Conservation (phyloP, 495 filamentous ascomycete species). For the Aspergillus nanangensis region DNA sequence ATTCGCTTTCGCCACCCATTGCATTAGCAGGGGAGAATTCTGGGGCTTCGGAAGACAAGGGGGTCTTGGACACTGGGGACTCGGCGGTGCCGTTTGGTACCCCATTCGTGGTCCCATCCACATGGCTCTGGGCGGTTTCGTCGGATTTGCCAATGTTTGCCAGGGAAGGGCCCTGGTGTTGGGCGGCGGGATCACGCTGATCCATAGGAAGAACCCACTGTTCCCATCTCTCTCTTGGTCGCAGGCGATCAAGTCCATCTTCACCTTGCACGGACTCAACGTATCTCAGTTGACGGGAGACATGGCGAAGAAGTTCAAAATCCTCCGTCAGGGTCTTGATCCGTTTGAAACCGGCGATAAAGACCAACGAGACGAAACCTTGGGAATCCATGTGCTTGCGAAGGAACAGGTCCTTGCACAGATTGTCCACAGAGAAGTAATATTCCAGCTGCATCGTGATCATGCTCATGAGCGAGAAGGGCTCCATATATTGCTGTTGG, state of each 20-base stretch:
- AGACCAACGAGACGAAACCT: constrained; percentile 75
- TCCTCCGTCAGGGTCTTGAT: constrained; percentile 73
- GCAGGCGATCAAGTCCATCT: constrained; percentile 74
- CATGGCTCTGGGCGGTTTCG: constrained; percentile 24
- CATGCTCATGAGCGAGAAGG: constrained; percentile 49
- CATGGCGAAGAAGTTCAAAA: constrained; percentile 66
- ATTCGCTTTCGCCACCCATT: constrained; percentile 28
- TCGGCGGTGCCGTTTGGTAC: constrained; percentile 40
- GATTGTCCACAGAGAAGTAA: constrained; percentile 94
- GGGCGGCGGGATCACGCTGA: constrained; percentile 56
- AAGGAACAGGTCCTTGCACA: constrained; percentile 90
- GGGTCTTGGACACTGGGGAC: constrained; percentile 42
- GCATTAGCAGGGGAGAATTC: constrained; percentile 64
- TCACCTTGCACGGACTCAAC: constrained; percentile 66
- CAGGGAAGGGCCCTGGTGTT: constrained; percentile 50
- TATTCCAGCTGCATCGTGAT: constrained; percentile 80
- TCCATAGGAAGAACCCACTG: constrained; percentile 68
- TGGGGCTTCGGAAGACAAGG: constrained; percentile 69
- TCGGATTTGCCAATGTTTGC: constrained; percentile 18
- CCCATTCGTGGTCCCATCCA: constrained; percentile 27
- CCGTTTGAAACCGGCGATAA: constrained; percentile 80
- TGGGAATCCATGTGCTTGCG: constrained; percentile 90
- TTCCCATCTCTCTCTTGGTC: constrained; percentile 73
- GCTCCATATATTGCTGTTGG: constrained; percentile 55
- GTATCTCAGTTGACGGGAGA: constrained; percentile 62